Evolutionary conservation across 2,329 filamentous ascomycete genomes (phyloP), one percentile per base, ranked within the genome.

Genomic region (Metarhizium anisopliae): DNA sequence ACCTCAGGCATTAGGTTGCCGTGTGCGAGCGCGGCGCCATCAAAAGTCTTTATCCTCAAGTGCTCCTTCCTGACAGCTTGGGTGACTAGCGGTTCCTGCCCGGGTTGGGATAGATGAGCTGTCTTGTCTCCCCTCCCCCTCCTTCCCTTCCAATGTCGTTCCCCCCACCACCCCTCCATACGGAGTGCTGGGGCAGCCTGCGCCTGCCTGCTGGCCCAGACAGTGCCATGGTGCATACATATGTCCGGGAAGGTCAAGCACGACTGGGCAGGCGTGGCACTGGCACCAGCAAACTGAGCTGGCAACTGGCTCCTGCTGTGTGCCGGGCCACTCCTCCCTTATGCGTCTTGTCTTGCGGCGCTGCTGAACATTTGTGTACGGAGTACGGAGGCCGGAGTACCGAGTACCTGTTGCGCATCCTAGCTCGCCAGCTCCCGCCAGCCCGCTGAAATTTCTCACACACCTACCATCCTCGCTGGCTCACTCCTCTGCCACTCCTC

Each of bases 401-500:
- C 35, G 35, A 36, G 35, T 36, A 36, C 35, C 40, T 16, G 40
- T n/a, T 43, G 43, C 43, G 43, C 43, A 47, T 25, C 43, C 43
- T 18, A 25, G 43, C 18, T 6, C 43, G 8, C n/a, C n/a, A 8
- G 25, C 25, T 25, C 18, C n/a, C 20, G 50, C 40, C 49, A 52
- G 49, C 54, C 54, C 54, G 50, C 54, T 25, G 29, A 51, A 32
- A 43, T 35, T 45, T 25, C 25, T 51, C 47, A 58, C 56, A 58
- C 54, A 59, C 52, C 49, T 59, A 60, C 62, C 65, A 58, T 60
- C 55, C 61, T 60, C 60, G 40, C 56, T 61, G 59, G 40, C 61
- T 61, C 53, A 61, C 62, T 57, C 59, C 58, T 61, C 59, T 58
- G 58, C 58, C 52, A 59, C 60, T 66, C 59, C 56, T 58, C 58